Base-by-base conservation (phyloP, 805 yeast genomes). In the Sugiyamaella boreocaroliniensis region DNA sequence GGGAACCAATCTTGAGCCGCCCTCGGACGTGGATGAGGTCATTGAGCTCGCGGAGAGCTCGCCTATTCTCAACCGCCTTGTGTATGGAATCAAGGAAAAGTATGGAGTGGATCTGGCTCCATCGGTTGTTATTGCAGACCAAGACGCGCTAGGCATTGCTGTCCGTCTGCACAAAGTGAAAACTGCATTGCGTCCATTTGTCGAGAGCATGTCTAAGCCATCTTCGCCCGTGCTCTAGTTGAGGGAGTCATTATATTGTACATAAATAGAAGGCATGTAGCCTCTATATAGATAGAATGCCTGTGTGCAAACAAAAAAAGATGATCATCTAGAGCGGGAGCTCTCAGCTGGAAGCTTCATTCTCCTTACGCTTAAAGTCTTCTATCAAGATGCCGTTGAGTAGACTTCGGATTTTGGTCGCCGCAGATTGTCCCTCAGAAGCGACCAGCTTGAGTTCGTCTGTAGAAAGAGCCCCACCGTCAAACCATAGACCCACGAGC, bases 401-500 rank as follows among this genome's bases (percentile, higher is more conserved):
- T 54, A 75, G 72, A 32, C 68, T 62, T 53, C 82, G 64, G 7
- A 77, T 65, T 34, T 70, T 71, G 2, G 66, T 62, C 20, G 81
- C 71, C 71, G 76, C 71, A 9, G 56, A 59, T 55, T 68, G 72
- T 46, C 83, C 74, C 40, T 70, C 68, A 9, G 29, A 18, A 10
- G 53, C 59, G 48, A 76, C 64, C n/a, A 19, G 12, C 51, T 52
- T 26, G 57, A 56, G 49, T 68, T 56, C 41, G 43, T 48, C 9
- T 55, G 57, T 22, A 66, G 51, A 22, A 12, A 59, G 29, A 11
- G 40, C 40, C 2, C 51, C 77, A 71, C 63, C 70, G 72, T 66
- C 68, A 43, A 68, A 63, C 82, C 83, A 78, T 43, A 81, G 58
- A 8, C 83, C 81, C 37, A 80, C 76, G 20, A 83, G 72, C 51